phyloP scores from a whole-genome alignment of 2,329 filamentous ascomycete genomes.

The Orbilia blumenaviensis region DNA sequence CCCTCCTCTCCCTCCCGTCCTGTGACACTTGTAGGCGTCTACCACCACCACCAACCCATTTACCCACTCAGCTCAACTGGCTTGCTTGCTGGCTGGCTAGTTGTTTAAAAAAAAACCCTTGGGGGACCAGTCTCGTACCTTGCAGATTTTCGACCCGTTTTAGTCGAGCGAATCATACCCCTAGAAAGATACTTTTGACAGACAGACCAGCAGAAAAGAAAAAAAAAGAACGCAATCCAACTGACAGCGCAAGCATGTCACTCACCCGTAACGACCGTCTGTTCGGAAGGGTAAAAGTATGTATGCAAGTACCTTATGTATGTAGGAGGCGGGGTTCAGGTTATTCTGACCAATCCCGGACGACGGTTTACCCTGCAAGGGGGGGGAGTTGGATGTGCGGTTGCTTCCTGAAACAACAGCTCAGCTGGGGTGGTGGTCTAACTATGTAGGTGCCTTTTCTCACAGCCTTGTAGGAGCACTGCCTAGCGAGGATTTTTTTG shows the following conservation, averaged over 20 bases:
- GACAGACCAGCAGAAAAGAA: not conserved
- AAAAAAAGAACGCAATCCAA: too few species aligned
- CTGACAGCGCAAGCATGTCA: too few species aligned
- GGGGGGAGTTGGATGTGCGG: constrained; percentile 6
- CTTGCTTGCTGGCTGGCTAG: too few species aligned
- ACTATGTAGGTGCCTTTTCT: not conserved
- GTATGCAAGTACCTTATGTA: too few species aligned
- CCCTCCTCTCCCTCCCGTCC: not conserved
- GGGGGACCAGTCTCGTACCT: not conserved
- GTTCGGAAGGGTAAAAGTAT: too few species aligned
- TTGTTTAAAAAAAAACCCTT: too few species aligned
- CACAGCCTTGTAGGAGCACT: constrained; percentile 5
- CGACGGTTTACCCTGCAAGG: constrained; percentile 11
- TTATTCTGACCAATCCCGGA: not conserved
- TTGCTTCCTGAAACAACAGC: constrained; percentile 13
- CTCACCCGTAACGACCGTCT: too few species aligned
- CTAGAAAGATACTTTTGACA: not conserved
- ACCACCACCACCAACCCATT: too few species aligned
- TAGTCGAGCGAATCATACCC: constrained; percentile 2
- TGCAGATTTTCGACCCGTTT: too few species aligned
- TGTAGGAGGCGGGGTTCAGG: not conserved
- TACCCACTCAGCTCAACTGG: too few species aligned
- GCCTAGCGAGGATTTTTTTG: not conserved
- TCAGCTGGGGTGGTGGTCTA: too few species aligned
- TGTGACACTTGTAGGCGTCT: not conserved